phyloP scores from a whole-genome alignment of 2,329 filamentous ascomycete species.

The Talaromyces sp. region DNA sequence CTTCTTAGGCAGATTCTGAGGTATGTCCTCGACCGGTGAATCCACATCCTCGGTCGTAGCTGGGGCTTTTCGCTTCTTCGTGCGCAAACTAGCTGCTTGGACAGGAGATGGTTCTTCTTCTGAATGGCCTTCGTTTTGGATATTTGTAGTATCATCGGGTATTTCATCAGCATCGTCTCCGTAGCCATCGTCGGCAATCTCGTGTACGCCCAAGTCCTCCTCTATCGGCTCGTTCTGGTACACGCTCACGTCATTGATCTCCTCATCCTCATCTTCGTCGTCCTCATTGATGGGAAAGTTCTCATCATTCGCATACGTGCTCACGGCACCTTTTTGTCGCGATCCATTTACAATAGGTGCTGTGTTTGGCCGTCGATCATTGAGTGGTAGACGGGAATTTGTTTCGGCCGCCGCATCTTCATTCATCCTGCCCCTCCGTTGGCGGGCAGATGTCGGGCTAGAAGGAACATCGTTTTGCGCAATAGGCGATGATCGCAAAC shows the following conservation, averaged over 20 bases:
- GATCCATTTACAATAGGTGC: slow-evolving; percentile 28
- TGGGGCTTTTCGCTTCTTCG: neutral
- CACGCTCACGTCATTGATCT: slow-evolving; percentile 21
- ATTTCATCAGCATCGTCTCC: slow-evolving; percentile 26
- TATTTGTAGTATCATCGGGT: slow-evolving; percentile 14
- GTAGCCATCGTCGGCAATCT: slow-evolving; percentile 8
- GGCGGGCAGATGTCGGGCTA: slow-evolving; percentile 36
- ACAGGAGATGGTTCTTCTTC: slow-evolving; percentile 21
- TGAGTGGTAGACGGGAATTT: slow-evolving; percentile 35
- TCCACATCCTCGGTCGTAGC: slow-evolving; percentile 2
- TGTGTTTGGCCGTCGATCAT: slow-evolving; percentile 35
- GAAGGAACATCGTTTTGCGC: slow-evolving; percentile 36
- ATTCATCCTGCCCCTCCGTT: slow-evolving; percentile 25
- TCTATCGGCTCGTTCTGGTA: slow-evolving; percentile 12
- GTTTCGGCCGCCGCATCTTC: slow-evolving; percentile 2
- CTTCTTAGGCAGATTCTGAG: slow-evolving; percentile 23
- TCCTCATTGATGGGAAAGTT: slow-evolving; percentile 32
- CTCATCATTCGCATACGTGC: slow-evolving; percentile 36
- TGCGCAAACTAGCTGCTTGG: slow-evolving; percentile 13
- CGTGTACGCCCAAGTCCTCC: slow-evolving; percentile 11
- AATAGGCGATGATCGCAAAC: slow-evolving; percentile 42
- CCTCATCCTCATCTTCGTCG: slow-evolving; percentile 24
- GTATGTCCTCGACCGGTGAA: slow-evolving; percentile 20
- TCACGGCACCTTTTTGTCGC: slow-evolving; percentile 21
- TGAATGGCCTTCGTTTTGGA: slow-evolving; percentile 20